Evolutionary conservation across 2,329 filamentous ascomycete species (phyloP).

Genomic region (Lomentospora prolificans): DNA sequence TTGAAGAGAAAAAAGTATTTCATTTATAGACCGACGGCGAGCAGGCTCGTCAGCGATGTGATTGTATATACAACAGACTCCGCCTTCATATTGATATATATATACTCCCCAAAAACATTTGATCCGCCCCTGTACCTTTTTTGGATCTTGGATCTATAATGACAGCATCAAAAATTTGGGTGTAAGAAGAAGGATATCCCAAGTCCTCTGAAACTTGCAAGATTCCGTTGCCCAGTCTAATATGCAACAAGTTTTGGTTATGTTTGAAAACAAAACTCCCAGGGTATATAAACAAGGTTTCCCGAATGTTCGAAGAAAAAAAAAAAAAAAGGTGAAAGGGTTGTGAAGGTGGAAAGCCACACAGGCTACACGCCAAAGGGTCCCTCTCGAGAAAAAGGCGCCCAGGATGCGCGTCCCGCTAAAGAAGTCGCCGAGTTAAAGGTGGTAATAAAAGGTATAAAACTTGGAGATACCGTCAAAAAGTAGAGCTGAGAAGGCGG

Average conservation of each 20-base stretch:
- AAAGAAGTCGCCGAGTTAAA: background rate
- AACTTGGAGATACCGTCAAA: background rate
- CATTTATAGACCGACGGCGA: too few species aligned
- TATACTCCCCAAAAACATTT: too few species aligned
- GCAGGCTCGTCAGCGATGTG: too few species aligned
- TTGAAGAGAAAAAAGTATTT: too few species aligned
- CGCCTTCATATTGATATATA: too few species aligned
- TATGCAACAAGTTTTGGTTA: slow-evolving; percentile 3
- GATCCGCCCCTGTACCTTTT: too few species aligned
- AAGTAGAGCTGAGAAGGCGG: background rate
- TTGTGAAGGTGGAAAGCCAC: background rate
- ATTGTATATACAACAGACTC: too few species aligned
- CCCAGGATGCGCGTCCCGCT: too few species aligned
- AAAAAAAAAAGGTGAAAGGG: background rate
- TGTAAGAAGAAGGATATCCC: background rate
- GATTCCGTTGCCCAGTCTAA: background rate
- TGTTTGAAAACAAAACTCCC: background rate
- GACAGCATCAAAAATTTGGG: background rate
- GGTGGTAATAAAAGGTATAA: background rate
- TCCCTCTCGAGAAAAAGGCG: too few species aligned
- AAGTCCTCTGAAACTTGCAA: background rate
- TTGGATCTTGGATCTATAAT: background rate
- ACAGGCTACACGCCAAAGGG: too few species aligned
- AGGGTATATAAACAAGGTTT: slow-evolving; percentile 1
- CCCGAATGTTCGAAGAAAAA: background rate